Conservation (phyloP, 2,329 filamentous ascomycete species). For the Pyrenochaeta sp. region DNA sequence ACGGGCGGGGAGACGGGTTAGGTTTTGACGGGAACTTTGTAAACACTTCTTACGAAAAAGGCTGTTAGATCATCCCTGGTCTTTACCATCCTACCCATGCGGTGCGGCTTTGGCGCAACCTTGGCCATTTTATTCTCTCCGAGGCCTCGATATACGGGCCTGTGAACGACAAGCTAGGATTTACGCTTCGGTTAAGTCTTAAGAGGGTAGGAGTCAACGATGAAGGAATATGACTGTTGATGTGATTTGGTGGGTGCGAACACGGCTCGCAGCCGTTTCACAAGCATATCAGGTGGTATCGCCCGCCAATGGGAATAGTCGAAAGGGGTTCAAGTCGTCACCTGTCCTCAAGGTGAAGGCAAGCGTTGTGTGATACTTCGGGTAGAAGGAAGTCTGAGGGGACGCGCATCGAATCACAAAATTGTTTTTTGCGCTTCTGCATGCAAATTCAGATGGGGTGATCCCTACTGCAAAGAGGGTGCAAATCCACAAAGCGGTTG, state of each 20-base stretch:
- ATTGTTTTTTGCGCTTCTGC: slow-evolving; percentile 3
- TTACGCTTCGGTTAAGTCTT: slow-evolving; percentile 3
- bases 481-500: background rate
- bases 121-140: background rate
- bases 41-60: slow-evolving; percentile 3
- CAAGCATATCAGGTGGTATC: background rate
- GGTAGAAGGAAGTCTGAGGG: background rate
- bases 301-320: slow-evolving; percentile 3
- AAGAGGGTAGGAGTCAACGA: slow-evolving; percentile 8
- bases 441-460: background rate
- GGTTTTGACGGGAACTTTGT: slow-evolving; percentile 8
- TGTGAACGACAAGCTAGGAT: slow-evolving; percentile 10
- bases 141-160: slow-evolving; percentile 5
- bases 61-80: slow-evolving; percentile 6
- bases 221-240: slow-evolving; percentile 4
- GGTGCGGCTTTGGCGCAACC: background rate
- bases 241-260: slow-evolving; percentile 2
- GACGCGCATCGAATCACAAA: background rate
- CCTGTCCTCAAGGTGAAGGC: background rate
- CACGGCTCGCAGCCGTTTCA: slow-evolving; percentile 9
- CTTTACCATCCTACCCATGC: slow-evolving; percentile 6
- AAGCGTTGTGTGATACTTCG: background rate
- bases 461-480: background rate
- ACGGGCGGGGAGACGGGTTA: slow-evolving; percentile 5
- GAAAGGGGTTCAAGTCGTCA: background rate